Base-by-base conservation (phyloP, 2,329 filamentous ascomycete genomes). In the Tolypocladium tundrense region DNA sequence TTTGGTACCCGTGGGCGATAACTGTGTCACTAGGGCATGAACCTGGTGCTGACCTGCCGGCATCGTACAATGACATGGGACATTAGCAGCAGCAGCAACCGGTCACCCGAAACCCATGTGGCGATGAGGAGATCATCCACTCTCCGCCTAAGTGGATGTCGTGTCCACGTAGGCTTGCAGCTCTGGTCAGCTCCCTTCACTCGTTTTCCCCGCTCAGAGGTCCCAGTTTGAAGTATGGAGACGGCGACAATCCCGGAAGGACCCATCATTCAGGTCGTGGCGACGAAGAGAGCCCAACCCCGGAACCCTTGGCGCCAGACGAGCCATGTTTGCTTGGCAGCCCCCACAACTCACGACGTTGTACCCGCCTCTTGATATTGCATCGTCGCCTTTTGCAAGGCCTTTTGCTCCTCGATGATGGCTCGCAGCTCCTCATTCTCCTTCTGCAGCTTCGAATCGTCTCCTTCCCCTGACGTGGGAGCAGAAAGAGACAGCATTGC, bases 401-500 rank as follows among this genome's bases (percentile, higher is more conserved):
- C 68, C 16, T 70, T 71, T 60, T 77, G 74, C 60, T 75, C 76
- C 56, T 75, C 72, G 54, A 79, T 71, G 60, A 79, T 72, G 52
- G 74, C 69, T 67, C 74, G 73, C 14, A 79, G 68, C 60, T 76
- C 73, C 45, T 75, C 70, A 57, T 78, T 76, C 60, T 79, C 76
- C 57, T 70, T 73, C 3, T 58, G 60, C 42, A 67, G 55, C 31
- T 67, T 63, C 1, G 60, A 41, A 42, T 67, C 64, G 19, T 60
- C 62, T 39, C 52, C 56, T 21, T 35, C 57, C 2, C 56, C 54
- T n/a, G 60, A 53, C 42, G 66, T 59, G 73, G 72, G 51, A 19
- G 60, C 54, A 8, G 63, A 60, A 53, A 84, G 75, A 7, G 76
- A 72, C 4, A 77, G 67, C 31, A 83, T 74, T 14, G 81, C 82